Conservation (phyloP, 1,284 basidiomycete genomes). For the Tausonia pullulans region DNA sequence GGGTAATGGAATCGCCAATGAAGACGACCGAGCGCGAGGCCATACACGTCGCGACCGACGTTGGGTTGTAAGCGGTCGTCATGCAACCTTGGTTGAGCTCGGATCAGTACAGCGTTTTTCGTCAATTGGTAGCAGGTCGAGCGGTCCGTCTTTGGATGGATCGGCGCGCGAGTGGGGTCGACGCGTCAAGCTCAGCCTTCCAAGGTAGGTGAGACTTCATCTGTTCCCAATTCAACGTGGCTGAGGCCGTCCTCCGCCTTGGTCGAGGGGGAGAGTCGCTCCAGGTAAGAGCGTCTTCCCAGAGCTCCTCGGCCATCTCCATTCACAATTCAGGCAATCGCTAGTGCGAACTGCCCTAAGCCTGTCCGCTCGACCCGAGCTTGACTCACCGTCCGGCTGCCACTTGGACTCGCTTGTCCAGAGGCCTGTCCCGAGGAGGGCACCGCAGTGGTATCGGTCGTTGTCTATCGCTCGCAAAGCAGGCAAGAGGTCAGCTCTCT, state of each 20-base stretch:
- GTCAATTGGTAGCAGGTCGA: background rate
- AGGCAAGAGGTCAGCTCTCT: background rate
- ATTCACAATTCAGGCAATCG: no score
- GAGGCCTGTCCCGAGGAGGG: slow-evolving; percentile 56
- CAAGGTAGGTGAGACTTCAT: no score
- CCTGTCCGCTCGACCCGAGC: no score
- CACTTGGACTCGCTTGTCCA: slow-evolving; percentile 58
- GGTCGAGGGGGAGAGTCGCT: slow-evolving; percentile 3
- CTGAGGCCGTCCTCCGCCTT: background rate
- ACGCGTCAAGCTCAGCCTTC: slow-evolving; percentile 8
- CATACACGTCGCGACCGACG: slow-evolving; percentile 47
- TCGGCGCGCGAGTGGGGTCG: background rate
- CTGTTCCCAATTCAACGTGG: background rate
- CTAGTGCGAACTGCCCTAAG: no score
- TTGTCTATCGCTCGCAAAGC: slow-evolving; percentile 43
- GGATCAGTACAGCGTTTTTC: background rate
- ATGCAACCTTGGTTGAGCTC: slow-evolving; percentile 50
- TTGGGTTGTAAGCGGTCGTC: slow-evolving; percentile 50
- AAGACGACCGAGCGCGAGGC: slow-evolving; percentile 46
- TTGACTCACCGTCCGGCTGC: slow-evolving; percentile 65
- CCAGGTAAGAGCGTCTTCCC: background rate
- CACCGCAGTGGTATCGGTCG: slow-evolving; percentile 60
- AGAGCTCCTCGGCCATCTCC: background rate
- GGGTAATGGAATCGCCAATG: slow-evolving; percentile 72
- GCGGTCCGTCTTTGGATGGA: background rate